Evolutionary conservation across 768 basidiomycete species (phyloP), one percentile per base, ranked within the genome.

Genomic region (Suillus placidus): DNA sequence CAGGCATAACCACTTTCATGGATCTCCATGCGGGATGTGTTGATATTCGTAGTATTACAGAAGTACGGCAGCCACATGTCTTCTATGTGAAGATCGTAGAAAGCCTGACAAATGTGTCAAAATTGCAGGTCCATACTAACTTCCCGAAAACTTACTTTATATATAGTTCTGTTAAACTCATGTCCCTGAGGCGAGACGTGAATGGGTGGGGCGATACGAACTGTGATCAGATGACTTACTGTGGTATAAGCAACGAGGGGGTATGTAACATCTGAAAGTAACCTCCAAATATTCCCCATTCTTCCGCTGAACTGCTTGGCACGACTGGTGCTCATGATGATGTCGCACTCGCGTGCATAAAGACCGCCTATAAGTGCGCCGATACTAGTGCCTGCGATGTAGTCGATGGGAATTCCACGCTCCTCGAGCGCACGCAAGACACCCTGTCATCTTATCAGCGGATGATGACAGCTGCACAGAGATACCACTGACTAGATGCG

Each of bases 11-110:
- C 97, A 14, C 94, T 93, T 70, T 96, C 92, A 72, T 99, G 97
- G 51, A 99, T 90, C 73, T 99, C 95, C 95, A 99, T 99, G 10
- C 89, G 85, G 10, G 95, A 97, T 54, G 93, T 94, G 61, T 90
- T 95, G 76, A 99, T 97, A 71, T 98, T 98, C 23, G 97, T 97
- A 3, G 97, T 94, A 72, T 99, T 99, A 79, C 95, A 97, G 79
- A 97, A 99, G 80, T 88, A 98, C 5, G 97, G 97, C 7, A 99
- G 82, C 97, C 97, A 99, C 93, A 97, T 97, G 78, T 97, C 96
- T 77, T 95, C 92, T 47, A 94, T 94, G 71, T 98, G 95, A 49
- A 95, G 87, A 76, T 94, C 94, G 70, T 95, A 97, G 75, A 97
- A 97, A 20, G 93, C 88, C 87, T 94, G 72, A 20, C 56, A 56